Percentiles rank a stretch among this genome's conserved stretches.
These are phyloP conservation scores for Cordyceps pruinosa DNA, from an alignment of 2,329 filamentous ascomycete genomes.

Conservation along the genomic window DNA sequence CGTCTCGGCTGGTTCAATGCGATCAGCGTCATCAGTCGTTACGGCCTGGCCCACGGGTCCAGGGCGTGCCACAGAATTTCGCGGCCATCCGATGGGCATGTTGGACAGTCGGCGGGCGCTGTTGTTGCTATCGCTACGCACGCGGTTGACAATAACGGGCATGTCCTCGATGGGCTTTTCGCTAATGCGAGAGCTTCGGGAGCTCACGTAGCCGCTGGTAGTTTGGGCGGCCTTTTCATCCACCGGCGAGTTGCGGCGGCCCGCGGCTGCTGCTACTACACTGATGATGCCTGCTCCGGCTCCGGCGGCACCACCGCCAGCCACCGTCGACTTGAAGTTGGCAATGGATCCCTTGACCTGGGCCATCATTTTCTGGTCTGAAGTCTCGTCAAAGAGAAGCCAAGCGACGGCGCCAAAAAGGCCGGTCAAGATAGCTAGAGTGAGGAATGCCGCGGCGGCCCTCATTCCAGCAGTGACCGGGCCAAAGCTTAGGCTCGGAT, in stretches of 20 bases:
- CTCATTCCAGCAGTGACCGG: slow-evolving; percentile 51
- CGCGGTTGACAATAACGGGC: slow-evolving; percentile 16
- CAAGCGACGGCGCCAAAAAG: slow-evolving; percentile 47
- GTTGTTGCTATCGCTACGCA: slow-evolving; percentile 16
- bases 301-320: neutral
- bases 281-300: slow-evolving; percentile 15
- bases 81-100: slow-evolving; percentile 33
- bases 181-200: slow-evolving; percentile 17
- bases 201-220: slow-evolving; percentile 12
- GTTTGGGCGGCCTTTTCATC: slow-evolving; percentile 20
- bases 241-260: slow-evolving; percentile 14
- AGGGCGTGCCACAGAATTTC: slow-evolving; percentile 20
- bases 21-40: neutral
- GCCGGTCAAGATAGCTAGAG: slow-evolving; percentile 47
- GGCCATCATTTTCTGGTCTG: slow-evolving; percentile 25
- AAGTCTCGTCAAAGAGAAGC: slow-evolving; percentile 43
- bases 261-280: slow-evolving; percentile 19
- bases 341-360: slow-evolving; percentile 22
- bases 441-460: slow-evolving; percentile 61
- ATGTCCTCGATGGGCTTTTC: slow-evolving; percentile 14
- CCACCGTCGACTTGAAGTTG: slow-evolving; percentile 14
- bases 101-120: slow-evolving; percentile 24
- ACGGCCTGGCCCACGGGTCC: neutral
- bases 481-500: slow-evolving; percentile 21
- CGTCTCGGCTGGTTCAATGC: neutral